Evolutionary conservation across 2,329 filamentous ascomycete species (phyloP).

Genomic region (Fusarium brevicatenulatum): DNA sequence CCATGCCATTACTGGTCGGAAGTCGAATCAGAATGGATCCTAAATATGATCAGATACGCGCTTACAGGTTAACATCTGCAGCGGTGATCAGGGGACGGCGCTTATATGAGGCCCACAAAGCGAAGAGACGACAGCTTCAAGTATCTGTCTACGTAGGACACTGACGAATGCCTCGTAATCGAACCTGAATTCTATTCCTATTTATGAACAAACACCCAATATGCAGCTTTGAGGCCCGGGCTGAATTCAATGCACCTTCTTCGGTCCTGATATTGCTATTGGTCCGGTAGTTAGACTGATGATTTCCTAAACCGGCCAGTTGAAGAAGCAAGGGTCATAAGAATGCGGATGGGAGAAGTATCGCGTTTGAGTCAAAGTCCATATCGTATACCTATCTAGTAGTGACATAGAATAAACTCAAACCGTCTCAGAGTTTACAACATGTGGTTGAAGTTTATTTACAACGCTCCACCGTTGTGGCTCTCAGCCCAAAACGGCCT

Average conservation of each 20-base stretch:
- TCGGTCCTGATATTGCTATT: not conserved
- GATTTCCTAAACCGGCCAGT: not conserved
- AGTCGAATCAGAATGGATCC: not conserved
- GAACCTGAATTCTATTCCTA: not conserved
- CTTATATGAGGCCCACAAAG: not conserved
- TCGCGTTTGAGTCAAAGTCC: not conserved
- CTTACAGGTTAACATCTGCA: not conserved
- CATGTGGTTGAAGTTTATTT: not conserved
- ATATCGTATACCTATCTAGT: not conserved
- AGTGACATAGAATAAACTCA: not conserved
- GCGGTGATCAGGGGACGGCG: not conserved
- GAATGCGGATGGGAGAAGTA: not conserved
- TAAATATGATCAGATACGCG: not conserved
- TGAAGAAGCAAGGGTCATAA: not conserved
- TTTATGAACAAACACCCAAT: not conserved
- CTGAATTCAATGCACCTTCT: not conserved
- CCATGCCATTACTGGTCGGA: not conserved
- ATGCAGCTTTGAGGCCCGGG: not conserved
- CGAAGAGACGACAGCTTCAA: not conserved
- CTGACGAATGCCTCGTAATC: not conserved
- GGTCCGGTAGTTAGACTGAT: not conserved
- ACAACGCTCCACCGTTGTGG: constrained; percentile 2
- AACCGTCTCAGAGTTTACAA: not conserved
- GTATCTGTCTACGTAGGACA: not conserved
- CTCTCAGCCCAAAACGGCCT: not conserved